Percentiles rank a stretch among this genome's conserved stretches.
Conservation (phyloP, 768 basidiomycete genomes). For the Amanita fuliginea region DNA sequence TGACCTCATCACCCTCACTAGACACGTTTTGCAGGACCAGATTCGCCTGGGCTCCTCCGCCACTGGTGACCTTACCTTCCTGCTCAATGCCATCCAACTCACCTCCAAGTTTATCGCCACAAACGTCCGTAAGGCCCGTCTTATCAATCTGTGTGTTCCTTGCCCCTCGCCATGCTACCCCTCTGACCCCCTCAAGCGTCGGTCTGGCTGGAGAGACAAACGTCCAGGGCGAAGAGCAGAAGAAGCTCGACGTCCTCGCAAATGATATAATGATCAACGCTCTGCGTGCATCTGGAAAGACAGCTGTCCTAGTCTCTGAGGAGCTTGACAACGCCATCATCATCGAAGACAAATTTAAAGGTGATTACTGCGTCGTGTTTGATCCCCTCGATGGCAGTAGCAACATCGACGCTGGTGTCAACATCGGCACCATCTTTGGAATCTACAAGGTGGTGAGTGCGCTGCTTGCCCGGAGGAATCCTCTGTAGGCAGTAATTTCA, state of each 20-base stretch:
- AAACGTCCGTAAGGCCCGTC: conserved; percentile 91
- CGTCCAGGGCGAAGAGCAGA: conserved; percentile 97
- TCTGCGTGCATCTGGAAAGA: conserved; percentile 92
- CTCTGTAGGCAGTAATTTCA: background rate
- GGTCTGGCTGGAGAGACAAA: conserved; percentile 96
- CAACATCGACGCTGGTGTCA: conserved; percentile 98
- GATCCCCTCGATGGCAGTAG: conserved; percentile 94
- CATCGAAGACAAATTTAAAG: conserved; percentile 70
- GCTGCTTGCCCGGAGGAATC: background rate
- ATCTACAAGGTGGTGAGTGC: conserved; percentile 80
- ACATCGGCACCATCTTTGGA: conserved; percentile 96
- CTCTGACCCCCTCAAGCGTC: conserved; percentile 41
- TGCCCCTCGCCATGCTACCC: background rate
- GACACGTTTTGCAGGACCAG: conserved; percentile 85
- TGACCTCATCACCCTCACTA: conserved; percentile 89
- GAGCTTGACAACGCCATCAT: conserved; percentile 90
- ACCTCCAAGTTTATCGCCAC: conserved; percentile 97
- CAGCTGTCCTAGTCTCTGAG: conserved; percentile 93
- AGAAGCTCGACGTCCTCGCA: conserved; percentile 95
- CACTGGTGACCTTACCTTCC: conserved; percentile 88
- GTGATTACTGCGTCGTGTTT: conserved; percentile 95
- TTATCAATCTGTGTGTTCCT: conserved; percentile 84
- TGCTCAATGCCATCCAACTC: conserved; percentile 92
- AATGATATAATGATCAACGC: conserved; percentile 99
- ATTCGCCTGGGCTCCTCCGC: conserved; percentile 71